Base-by-base conservation (phyloP, 2,329 filamentous ascomycete genomes). In the Fusarium dlaminii region DNA sequence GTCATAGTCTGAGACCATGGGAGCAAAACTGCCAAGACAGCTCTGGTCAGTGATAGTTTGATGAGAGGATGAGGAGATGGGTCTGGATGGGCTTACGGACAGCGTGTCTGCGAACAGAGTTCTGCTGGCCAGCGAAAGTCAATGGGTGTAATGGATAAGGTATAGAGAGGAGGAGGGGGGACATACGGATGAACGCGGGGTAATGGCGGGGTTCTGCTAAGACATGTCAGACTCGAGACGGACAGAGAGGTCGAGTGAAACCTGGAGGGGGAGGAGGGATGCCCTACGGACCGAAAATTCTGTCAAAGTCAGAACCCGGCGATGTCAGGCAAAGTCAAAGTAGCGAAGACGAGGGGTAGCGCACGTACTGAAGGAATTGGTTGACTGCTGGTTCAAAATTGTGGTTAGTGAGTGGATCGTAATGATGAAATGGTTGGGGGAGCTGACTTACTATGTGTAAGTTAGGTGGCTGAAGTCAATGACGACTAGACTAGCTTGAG, bases 51-150 rank as follows among this genome's bases (percentile, higher is more conserved):
- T 46, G 27, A 1, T 27, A 13, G 24, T 11, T 9, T 18, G 12
- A 10, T 8, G 7, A 6, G 14, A 45, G 17, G 24, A 45, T 8
- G 0, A 10, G 17, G 10, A 1, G 18, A 3, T 12, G 20, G 15
- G n/a, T 4, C 0, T 10, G 42, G 1, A 45, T 40, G 10, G 42
- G 43, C 43, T 46, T 46, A 46, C 43, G 43, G 27, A 46, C 43
- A 18, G 24, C 11, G 17, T 18, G 18, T 46, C 43, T 24, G 43
- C 43, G 43, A 9, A 46, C 43, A 24, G 24, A 29, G 43, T 22
- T 46, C 43, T 46, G 43, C 43, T 46, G 7, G 27, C 17, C 24
- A 46, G 24, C 5, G 18, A 29, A 27, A 0, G 43, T 46, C 18
- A 46, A 46, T 14, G 6, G 42, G 7, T 20, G 17, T 9, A 29